These are phyloP conservation scores for Pharnaceum exiguum DNA, from an alignment of 148 eudicot genomes.

Conservation along the genomic window DNA sequence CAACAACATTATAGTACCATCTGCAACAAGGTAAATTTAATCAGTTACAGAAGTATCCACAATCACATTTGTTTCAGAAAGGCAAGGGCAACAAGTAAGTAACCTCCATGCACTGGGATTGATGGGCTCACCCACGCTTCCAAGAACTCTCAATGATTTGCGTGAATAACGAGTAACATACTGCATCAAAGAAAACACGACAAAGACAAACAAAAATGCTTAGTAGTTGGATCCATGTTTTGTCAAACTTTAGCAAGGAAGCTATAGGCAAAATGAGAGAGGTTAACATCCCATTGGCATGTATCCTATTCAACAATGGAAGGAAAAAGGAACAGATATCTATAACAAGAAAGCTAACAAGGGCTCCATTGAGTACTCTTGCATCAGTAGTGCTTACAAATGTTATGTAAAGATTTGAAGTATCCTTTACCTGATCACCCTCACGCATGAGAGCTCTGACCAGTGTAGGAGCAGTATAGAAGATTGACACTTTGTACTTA, in stretches of 20 bases:
- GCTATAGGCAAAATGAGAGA: too few species aligned
- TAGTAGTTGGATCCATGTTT: too few species aligned
- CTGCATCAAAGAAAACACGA: conserved; percentile 36
- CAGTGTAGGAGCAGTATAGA: conserved; percentile 96
- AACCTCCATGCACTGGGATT: conserved; percentile 99
- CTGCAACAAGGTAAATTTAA: conserved; percentile 26
- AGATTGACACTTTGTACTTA: conserved; percentile 84
- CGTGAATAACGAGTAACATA: conserved; percentile 88
- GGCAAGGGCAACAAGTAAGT: not conserved
- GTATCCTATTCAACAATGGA: too few species aligned
- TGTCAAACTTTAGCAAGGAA: too few species aligned
- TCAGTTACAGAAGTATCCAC: not conserved
- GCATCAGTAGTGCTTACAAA: too few species aligned
- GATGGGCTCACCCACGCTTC: conserved; percentile 99
- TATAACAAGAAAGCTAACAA: not conserved
- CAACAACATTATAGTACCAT: conserved; percentile 91
- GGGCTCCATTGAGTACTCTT: too few species aligned
- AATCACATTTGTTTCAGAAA: not conserved
- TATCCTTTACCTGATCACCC: conserved; percentile 62
- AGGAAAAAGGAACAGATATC: not conserved
- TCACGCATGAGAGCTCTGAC: conserved; percentile 98
- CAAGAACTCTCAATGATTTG: conserved; percentile 90
- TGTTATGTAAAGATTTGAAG: not conserved
- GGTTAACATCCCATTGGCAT: too few species aligned
- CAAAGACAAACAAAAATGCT: conserved; percentile 1